Evolutionary conservation across 108 stramenopile genomes (phyloP).

Genomic region (Aurantiochytrium sp.): DNA sequence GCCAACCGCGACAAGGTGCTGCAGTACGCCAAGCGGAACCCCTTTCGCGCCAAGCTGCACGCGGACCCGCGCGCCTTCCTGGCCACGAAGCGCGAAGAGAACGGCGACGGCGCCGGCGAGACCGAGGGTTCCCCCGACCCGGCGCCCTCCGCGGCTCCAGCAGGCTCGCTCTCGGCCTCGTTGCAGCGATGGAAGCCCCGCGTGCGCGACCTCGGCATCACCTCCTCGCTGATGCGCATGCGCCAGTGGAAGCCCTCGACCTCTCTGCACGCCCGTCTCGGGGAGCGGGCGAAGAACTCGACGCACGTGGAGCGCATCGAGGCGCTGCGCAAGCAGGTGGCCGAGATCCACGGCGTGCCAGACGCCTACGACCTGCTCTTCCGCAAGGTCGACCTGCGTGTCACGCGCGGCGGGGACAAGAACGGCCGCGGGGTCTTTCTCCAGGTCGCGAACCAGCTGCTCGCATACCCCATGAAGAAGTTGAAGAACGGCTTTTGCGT

Average conservation of each 20-base stretch:
- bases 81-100: background rate
- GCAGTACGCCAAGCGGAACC: background rate
- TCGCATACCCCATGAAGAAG: background rate
- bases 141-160: background rate
- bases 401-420: background rate
- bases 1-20: background rate
- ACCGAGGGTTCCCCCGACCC: background rate
- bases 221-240: background rate
- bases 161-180: background rate
- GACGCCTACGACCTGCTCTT: slow-evolving; percentile 25
- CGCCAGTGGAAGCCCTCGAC: background rate
- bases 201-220: slow-evolving; percentile 17
- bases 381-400: background rate
- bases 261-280: background rate
- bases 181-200: background rate
- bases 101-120: background rate
- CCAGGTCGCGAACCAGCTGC: background rate
- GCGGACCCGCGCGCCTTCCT: background rate
- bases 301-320: background rate
- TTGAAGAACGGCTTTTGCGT: slow-evolving; percentile 10
- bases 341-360: background rate
- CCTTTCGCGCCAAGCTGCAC: slow-evolving; percentile 17
- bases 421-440: background rate
- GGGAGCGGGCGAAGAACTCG: slow-evolving; percentile 3
- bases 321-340: background rate